phyloP scores from a whole-genome alignment of 2,329 filamentous ascomycete genomes.

The Ophiostoma piceae region DNA sequence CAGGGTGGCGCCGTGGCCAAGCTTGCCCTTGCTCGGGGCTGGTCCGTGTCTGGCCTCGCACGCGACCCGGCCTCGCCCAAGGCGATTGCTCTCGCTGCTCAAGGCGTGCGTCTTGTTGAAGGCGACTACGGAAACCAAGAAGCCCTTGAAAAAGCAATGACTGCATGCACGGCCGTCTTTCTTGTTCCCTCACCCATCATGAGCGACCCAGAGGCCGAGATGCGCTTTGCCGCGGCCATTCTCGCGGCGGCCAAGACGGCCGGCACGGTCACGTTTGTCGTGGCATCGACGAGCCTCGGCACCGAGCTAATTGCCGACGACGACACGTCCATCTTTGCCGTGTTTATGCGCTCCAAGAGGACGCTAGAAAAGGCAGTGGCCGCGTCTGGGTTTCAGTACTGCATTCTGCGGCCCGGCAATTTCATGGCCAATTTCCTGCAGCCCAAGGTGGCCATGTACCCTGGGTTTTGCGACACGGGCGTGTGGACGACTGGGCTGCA shows the following conservation, averaged over 20 bases:
- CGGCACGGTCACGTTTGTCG: not conserved
- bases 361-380: not conserved
- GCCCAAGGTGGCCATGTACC: slow-evolving; percentile 40
- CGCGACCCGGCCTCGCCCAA: slow-evolving; percentile 1
- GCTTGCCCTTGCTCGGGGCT: slow-evolving; percentile 30
- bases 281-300: not conserved
- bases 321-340: not conserved
- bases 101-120: not conserved
- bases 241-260: not conserved
- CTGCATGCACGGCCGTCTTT: not conserved
- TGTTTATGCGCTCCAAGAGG: not conserved
- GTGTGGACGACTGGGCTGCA: slow-evolving; percentile 40
- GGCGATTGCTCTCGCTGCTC: not conserved
- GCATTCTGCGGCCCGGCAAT: slow-evolving; percentile 45
- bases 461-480: slow-evolving; percentile 37
- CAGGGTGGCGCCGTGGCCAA: slow-evolving; percentile 36
- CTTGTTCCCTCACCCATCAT: not conserved
- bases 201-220: not conserved
- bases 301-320: not conserved
- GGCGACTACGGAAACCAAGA: not conserved
- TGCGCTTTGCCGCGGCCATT: not conserved
- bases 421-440: slow-evolving; percentile 49
- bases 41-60: not conserved
- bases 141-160: not conserved
- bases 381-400: slow-evolving; percentile 37